A percentile compares a stretch with the other conserved stretches of the same genome.
These are phyloP conservation scores for Saussurea involucrata DNA, from an alignment of 129 eudicot species.

Conservation along the genomic window DNA sequence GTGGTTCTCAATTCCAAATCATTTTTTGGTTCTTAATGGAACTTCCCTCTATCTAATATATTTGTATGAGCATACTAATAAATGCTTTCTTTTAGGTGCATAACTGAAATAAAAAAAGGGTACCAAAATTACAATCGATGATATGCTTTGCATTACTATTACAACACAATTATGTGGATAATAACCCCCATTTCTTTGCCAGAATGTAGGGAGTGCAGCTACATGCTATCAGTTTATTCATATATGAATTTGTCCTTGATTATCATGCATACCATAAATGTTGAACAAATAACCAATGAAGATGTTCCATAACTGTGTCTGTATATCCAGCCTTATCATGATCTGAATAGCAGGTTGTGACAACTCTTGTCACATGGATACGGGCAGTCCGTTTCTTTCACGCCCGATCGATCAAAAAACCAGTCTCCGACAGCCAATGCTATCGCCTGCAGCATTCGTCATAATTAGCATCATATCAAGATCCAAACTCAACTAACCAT, in stretches of 20 bases:
- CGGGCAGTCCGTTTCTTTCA: slow-evolving; percentile 64
- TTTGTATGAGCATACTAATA: not conserved
- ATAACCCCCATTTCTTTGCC: slow-evolving; percentile 5
- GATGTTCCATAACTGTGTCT: not conserved
- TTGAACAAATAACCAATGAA: not conserved
- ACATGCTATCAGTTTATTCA: slow-evolving; percentile 13
- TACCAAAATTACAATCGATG: not conserved
- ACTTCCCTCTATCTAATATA: not conserved
- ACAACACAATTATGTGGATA: slow-evolving; percentile 12
- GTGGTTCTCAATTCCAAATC: too few species aligned
- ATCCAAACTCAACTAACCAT: not conserved
- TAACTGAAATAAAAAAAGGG: not conserved
- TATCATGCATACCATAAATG: not conserved
- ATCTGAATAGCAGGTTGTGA: slow-evolving; percentile 65
- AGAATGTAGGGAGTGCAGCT: not conserved
- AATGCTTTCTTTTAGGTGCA: not conserved
- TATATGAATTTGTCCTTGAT: not conserved
- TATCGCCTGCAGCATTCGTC: slow-evolving; percentile 49
- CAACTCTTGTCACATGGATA: slow-evolving; percentile 81
- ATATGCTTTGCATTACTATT: not conserved
- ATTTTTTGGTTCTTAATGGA: too few species aligned
- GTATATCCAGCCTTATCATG: not conserved
- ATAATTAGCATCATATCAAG: not conserved
- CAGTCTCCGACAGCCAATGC: slow-evolving; percentile 87
- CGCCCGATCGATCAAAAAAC: slow-evolving; percentile 60